Base-by-base conservation (phyloP, 2,329 filamentous ascomycete species). In the Penicillium thymicola region DNA sequence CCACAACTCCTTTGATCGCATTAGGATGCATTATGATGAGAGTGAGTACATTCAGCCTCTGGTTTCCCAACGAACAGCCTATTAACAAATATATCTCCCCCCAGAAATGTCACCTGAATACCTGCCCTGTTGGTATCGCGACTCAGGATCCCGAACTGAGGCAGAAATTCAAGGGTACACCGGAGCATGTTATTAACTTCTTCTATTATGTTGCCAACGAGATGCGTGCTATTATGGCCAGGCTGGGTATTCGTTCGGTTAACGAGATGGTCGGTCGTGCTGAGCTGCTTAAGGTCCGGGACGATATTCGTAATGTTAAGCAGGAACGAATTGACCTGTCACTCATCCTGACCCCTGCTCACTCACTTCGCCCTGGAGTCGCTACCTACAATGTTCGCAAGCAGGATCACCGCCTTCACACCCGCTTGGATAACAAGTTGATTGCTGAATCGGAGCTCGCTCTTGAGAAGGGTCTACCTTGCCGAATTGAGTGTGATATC, bases 191-290 rank as follows among this genome's bases (percentile, higher is more conserved):
- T 56, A 97, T 97, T 76, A 97, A 97, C 82, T 97, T 97, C 82
- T 96, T 96, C 79, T 97, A 97, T 80, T 97, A 97, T 70, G 83
- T 97, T 51, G 89, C 93, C 65, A 97, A 97, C 71, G 93, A 97
- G 79, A 85, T 97, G 57, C 88, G 93, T 71, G 91, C 92, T 36
- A 96, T 97, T 76, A 97, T 97, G 93, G 92, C 93, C 49, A 91
- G 89, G 77, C 86, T 97, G 67, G 93, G 93, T 65, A 91, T 96
- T 85, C 88, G 93, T 63, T 96, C 90, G 59, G 89, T 97, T 73
- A 97, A 97, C 72, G 93, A 97, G 75, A 97, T 97, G 93, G 90
- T 97, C 68, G 93, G 93, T 21, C 91, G 89, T 64, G 93, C 90
- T 25, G 93, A 97, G 75, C 83, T 89, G 38, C 82, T 97, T 49